These are phyloP conservation scores for Physcia stellaris DNA, from an alignment of 495 filamentous ascomycete species.

Conservation along the genomic window DNA sequence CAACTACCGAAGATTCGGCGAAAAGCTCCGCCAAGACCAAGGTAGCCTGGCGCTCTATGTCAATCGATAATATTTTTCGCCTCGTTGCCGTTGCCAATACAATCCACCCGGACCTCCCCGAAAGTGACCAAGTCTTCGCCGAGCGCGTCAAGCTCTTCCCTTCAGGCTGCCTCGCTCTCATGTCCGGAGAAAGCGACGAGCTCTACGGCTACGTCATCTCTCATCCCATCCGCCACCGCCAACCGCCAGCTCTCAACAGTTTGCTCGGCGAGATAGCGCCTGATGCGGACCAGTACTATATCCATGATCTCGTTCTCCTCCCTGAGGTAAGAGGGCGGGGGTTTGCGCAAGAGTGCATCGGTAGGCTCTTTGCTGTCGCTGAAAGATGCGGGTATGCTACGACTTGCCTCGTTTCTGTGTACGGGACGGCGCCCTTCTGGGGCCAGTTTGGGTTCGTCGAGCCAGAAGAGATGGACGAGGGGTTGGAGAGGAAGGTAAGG, in stretches of 20 bases:
- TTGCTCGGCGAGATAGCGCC: conserved; percentile 16
- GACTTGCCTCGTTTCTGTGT: conserved; percentile 22
- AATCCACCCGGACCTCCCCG: conserved; percentile 20
- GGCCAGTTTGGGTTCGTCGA: conserved; percentile 20
- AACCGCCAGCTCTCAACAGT: conserved; percentile 21
- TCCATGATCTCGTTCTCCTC: conserved; percentile 25
- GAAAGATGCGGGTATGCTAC: conserved; percentile 14
- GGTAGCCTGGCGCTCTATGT: conserved; percentile 4
- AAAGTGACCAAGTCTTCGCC: conserved; percentile 15
- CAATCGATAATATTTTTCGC: conserved; percentile 11
- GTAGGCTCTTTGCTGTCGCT: conserved; percentile 9
- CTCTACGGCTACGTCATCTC: conserved; percentile 24
- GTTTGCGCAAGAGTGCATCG: conserved; percentile 11
- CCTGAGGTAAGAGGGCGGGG: conserved; percentile 16
- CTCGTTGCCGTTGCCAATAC: conserved; percentile 14
- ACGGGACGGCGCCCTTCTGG: conserved; percentile 23
- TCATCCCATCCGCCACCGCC: conserved; percentile 19
- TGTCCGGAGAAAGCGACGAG: conserved; percentile 3
- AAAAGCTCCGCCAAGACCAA: neutral
- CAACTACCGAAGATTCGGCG: too few species aligned
- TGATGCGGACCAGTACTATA: conserved; percentile 24
- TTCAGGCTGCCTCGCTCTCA: conserved; percentile 19
- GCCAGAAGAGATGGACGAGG: conserved; percentile 6
- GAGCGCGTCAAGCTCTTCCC: conserved; percentile 23
- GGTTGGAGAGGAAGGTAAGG: conserved; percentile 17